These are phyloP conservation scores for Coniochaeta ligniaria DNA, from an alignment of 2,329 filamentous ascomycete species.

Conservation along the genomic window DNA sequence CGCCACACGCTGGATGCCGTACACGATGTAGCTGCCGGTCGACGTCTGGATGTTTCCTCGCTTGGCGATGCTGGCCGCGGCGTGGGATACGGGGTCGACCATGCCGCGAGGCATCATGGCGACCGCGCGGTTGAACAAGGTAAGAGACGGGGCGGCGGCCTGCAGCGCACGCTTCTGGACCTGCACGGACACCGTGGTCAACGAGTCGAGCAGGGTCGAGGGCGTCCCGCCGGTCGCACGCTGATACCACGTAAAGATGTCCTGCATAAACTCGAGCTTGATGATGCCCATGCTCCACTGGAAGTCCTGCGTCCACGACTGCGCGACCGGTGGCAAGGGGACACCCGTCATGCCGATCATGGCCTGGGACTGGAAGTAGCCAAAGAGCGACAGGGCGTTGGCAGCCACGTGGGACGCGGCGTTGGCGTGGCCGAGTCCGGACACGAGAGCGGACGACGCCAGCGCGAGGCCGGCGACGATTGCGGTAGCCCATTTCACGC, in stretches of 20 bases:
- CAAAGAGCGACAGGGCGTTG: slow-evolving; percentile 88
- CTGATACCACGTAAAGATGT: slow-evolving; percentile 92
- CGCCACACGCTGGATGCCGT: slow-evolving; percentile 82
- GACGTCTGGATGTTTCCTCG: slow-evolving; percentile 45
- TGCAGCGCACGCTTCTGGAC: slow-evolving; percentile 58
- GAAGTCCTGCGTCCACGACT: slow-evolving; percentile 95
- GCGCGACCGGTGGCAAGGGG: slow-evolving; percentile 76
- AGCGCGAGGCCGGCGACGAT: slow-evolving; percentile 80
- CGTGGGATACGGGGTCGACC: slow-evolving; percentile 28
- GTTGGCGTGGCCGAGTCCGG: slow-evolving; percentile 85
- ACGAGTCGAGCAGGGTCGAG: slow-evolving; percentile 66
- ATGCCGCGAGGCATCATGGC: slow-evolving; percentile 21
- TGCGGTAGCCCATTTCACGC: slow-evolving; percentile 84
- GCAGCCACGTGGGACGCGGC: slow-evolving; percentile 91
- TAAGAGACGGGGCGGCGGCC: slow-evolving; percentile 22
- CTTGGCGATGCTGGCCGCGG: slow-evolving; percentile 37
- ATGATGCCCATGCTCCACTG: slow-evolving; percentile 98
- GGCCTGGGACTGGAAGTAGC: slow-evolving; percentile 91
- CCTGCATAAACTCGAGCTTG: slow-evolving; percentile 76
- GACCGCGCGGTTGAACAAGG: slow-evolving; percentile 41
- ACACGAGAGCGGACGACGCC: slow-evolving; percentile 79
- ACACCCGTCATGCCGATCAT: slow-evolving; percentile 83
- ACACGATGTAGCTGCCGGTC: slow-evolving; percentile 56
- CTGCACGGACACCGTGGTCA: slow-evolving; percentile 73
- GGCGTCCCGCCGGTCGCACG: slow-evolving; percentile 84